Conservation (phyloP, 176 grass and related monocot species). For the Carex pumila region DNA sequence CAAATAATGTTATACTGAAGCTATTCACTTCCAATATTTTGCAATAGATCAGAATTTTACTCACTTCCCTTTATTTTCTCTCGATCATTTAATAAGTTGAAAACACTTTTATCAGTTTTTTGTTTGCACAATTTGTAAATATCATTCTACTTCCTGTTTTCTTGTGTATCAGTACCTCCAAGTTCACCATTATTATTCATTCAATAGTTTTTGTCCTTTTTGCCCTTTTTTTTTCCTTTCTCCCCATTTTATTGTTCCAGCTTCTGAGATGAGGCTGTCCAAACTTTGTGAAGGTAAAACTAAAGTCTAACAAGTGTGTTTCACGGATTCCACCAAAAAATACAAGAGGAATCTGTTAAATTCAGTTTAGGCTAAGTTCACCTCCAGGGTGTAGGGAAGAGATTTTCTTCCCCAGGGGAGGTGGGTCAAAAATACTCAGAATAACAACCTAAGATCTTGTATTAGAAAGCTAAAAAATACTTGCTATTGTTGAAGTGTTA, state of each 20-base stretch:
- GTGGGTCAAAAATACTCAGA: not conserved
- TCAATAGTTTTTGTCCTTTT: not conserved
- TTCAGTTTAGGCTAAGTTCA: not conserved
- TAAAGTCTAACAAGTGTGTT: not conserved
- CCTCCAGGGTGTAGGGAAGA: not conserved
- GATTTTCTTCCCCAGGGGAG: not conserved
- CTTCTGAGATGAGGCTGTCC: not conserved
- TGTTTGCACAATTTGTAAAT: not conserved
- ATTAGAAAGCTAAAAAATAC: not conserved
- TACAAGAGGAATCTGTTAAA: not conserved
- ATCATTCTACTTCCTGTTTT: not conserved
- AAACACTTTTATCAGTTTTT: not conserved
- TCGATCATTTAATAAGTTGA: not conserved
- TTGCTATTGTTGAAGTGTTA: not conserved
- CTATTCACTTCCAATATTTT: not conserved
- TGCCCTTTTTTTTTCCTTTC: not conserved
- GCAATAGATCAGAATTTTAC: not conserved
- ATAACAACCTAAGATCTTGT: not conserved
- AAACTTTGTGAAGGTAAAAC: not conserved
- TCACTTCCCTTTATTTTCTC: not conserved
- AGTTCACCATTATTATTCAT: not conserved
- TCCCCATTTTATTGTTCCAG: not conserved
- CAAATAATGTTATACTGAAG: not conserved
- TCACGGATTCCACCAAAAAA: not conserved
- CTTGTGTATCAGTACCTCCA: not conserved